Evolutionary conservation across 1,139 yeast genomes (phyloP).

Genomic region (Trichomonascaceae sp.): DNA sequence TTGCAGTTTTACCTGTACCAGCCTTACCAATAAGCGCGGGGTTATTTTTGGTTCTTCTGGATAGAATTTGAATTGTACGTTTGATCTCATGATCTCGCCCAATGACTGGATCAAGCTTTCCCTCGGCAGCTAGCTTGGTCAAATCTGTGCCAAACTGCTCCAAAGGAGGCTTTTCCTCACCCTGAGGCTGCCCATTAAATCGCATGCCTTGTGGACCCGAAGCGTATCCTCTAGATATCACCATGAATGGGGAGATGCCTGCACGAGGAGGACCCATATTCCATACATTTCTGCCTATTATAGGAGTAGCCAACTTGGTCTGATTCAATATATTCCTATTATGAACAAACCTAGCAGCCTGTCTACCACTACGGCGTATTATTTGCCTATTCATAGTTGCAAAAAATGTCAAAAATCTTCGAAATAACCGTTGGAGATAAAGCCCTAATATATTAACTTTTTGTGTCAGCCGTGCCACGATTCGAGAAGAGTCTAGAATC

Average conservation of each 20-base stretch:
- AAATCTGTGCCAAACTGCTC: conserved; percentile 80
- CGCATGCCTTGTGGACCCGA: conserved; percentile 11
- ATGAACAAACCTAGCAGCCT: neutral
- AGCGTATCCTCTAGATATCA: conserved; percentile 10
- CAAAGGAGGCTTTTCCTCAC: conserved; percentile 65
- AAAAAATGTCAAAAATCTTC: neutral
- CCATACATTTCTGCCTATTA: neutral
- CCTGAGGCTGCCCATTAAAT: conserved; percentile 25
- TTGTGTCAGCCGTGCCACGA: conserved; percentile 2
- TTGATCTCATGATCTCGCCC: conserved; percentile 95
- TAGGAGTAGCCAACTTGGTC: neutral
- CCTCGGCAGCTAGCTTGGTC: conserved; percentile 79
- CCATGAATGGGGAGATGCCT: neutral
- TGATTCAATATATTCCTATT: neutral
- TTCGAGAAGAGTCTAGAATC: conserved; percentile 12
- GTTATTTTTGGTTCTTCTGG: conserved; percentile 88
- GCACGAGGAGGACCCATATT: neutral
- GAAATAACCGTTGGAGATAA: neutral
- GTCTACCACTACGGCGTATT: conserved; percentile 2
- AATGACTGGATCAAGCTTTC: conserved; percentile 92
- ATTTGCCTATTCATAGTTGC: conserved; percentile 5
- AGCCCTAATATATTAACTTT: neutral
- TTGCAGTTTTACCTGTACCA: conserved; percentile 96
- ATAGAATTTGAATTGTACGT: conserved; percentile 83
- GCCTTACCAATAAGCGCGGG: conserved; percentile 94